Percentiles rank a stretch among this genome's conserved stretches.
Evolutionary conservation across 352 stramenopile species (phyloP).

Genomic region (Plasmopara halstedii): DNA sequence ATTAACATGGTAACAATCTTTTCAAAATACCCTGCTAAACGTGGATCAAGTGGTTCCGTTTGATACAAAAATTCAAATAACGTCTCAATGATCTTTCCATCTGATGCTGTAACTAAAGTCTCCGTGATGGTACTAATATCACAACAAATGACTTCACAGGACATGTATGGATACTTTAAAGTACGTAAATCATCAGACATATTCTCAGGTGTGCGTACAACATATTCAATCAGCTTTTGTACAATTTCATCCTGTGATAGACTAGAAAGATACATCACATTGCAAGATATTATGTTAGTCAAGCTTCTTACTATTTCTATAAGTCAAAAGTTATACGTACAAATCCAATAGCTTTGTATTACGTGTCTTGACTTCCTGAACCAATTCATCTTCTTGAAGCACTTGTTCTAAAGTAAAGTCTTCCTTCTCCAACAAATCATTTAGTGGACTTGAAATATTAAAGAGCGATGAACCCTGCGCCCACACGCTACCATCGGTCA

Average conservation of each 20-base stretch:
- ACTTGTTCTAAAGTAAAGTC: constrained; percentile 92
- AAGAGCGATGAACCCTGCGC: constrained; percentile 79
- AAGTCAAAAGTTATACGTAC: constrained; percentile 27
- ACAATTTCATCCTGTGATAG: constrained; percentile 62
- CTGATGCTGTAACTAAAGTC: constrained; percentile 60
- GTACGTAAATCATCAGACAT: constrained; percentile 47
- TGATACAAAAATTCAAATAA: constrained; percentile 90
- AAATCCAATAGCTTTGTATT: constrained; percentile 94
- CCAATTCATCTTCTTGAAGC: constrained; percentile 94
- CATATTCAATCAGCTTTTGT: constrained; percentile 72
- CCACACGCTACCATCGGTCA: constrained; percentile 80
- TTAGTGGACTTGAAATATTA: constrained; percentile 89
- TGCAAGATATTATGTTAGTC: not conserved
- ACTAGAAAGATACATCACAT: constrained; percentile 16
- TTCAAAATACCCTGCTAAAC: constrained; percentile 96
- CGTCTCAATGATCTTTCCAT: constrained; percentile 78
- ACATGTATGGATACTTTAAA: constrained; percentile 96
- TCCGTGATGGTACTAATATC: constrained; percentile 93
- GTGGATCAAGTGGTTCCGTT: constrained; percentile 80
- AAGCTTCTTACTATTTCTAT: not conserved
- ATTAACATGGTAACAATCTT: constrained; percentile 90
- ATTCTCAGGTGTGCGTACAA: constrained; percentile 48
- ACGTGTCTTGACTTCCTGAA: constrained; percentile 95
- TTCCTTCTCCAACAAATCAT: constrained; percentile 92
- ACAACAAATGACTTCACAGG: constrained; percentile 96